These are phyloP conservation scores for Parastagonospora nodorum DNA, from an alignment of 2,329 filamentous ascomycete species.

Conservation along the genomic window DNA sequence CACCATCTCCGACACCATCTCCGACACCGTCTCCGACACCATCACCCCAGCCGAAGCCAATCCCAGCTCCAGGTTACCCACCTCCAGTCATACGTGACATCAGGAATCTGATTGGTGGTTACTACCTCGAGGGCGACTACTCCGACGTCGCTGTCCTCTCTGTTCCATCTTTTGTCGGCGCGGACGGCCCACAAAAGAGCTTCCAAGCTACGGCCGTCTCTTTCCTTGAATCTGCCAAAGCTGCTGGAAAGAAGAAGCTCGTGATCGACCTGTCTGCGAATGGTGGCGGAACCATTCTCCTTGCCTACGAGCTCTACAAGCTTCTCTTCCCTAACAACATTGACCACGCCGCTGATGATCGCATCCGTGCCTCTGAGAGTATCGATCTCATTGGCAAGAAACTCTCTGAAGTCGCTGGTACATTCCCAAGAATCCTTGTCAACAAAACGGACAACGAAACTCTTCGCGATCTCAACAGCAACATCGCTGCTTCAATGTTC, in stretches of 20 bases:
- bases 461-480: constrained; percentile 27
- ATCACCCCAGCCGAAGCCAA: constrained; percentile 23
- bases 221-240: constrained; percentile 51
- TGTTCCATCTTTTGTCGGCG: constrained; percentile 50
- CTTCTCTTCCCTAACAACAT: constrained; percentile 57
- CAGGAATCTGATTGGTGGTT: constrained; percentile 53
- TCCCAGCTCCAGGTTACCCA: constrained; percentile 51
- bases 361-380: constrained; percentile 57
- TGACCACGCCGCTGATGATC: constrained; percentile 56
- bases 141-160: constrained; percentile 54
- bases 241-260: constrained; percentile 62
- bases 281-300: constrained; percentile 62
- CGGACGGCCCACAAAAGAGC: constrained; percentile 27
- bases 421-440: constrained; percentile 35
- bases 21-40: constrained; percentile 23
- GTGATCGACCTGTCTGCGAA: constrained; percentile 65
- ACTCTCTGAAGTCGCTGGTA: constrained; percentile 39
- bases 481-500: constrained; percentile 49
- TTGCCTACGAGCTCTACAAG: constrained; percentile 68
- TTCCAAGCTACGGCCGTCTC: constrained; percentile 51
- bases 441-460: constrained; percentile 45
- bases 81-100: constrained; percentile 49
- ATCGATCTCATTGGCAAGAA: constrained; percentile 52
- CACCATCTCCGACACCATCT: constrained; percentile 17
- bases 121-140: constrained; percentile 53